Conservation (phyloP, 169 alveolate species). For the Plasmodium malariae region DNA sequence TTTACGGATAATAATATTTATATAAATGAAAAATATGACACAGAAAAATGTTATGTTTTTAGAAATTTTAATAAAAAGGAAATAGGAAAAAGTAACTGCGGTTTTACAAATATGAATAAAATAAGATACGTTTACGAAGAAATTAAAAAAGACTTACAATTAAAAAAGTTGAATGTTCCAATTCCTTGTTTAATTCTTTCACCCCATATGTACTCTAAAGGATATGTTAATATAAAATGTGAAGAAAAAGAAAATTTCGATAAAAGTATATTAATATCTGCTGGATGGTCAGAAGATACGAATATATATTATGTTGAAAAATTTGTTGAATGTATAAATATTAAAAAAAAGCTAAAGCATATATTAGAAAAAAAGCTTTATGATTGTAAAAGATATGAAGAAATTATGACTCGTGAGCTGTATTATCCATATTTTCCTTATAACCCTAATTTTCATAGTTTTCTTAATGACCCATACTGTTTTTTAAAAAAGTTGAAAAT, state of each 20-base stretch:
- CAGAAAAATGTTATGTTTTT: neutral
- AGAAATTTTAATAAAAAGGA: slow-evolving; percentile 30
- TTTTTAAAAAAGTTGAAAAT: slow-evolving; percentile 65
- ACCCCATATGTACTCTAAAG: slow-evolving; percentile 50
- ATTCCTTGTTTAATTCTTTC: slow-evolving; percentile 38
- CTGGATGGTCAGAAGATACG: slow-evolving; percentile 71
- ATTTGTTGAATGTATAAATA: slow-evolving; percentile 63
- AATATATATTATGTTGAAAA: slow-evolving; percentile 64
- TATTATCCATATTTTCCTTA: neutral
- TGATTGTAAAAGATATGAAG: slow-evolving; percentile 24
- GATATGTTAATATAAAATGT: slow-evolving; percentile 64
- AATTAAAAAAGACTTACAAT: slow-evolving; percentile 36
- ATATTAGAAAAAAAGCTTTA: slow-evolving; percentile 35
- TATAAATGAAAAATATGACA: neutral
- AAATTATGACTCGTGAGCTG: neutral
- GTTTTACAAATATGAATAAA: slow-evolving; percentile 55
- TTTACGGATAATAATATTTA: slow-evolving; percentile 33
- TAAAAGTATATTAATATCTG: slow-evolving; percentile 56
- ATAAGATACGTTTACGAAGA: slow-evolving; percentile 46
- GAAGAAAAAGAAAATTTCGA: slow-evolving; percentile 45
- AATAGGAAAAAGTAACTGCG: slow-evolving; percentile 30
- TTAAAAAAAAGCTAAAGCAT: slow-evolving; percentile 42
- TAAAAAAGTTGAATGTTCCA: slow-evolving; percentile 34
- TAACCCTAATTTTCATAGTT: neutral
- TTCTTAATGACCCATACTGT: slow-evolving; percentile 17